Evolutionary conservation across 2,329 filamentous ascomycete genomes (phyloP).

Genomic region (Ilyonectria mors-panacis): DNA sequence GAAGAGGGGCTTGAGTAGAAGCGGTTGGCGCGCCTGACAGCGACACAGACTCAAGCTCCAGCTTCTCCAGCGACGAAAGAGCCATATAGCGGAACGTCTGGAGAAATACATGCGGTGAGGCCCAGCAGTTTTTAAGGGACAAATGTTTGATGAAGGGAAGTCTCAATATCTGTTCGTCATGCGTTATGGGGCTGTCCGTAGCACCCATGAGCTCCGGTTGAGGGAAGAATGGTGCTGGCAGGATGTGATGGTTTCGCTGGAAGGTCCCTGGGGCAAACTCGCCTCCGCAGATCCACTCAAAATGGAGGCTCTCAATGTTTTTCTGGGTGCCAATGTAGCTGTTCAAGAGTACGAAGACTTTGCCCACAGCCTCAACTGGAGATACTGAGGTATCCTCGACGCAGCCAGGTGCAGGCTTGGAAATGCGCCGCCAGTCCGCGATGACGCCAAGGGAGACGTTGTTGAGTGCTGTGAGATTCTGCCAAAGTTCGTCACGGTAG

Average conservation of each 20-base stretch:
- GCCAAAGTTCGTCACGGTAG: conserved; percentile 73
- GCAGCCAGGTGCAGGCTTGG: conserved; percentile 65
- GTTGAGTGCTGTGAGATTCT: conserved; percentile 66
- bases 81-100: conserved; percentile 66
- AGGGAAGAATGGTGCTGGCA: conserved; percentile 72
- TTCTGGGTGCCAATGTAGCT: conserved; percentile 62
- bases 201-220: conserved; percentile 49
- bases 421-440: conserved; percentile 76
- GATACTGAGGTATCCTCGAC: conserved; percentile 64
- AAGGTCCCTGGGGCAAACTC: conserved; percentile 75
- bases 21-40: conserved; percentile 64
- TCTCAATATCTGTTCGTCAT: conserved; percentile 58
- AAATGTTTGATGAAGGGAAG: conserved; percentile 72
- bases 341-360: conserved; percentile 68
- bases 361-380: conserved; percentile 65
- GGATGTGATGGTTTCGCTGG: conserved; percentile 73
- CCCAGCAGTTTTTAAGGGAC: conserved; percentile 79
- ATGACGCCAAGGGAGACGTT: conserved; percentile 73
- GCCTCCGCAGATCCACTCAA: conserved; percentile 78
- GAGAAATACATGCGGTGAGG: conserved; percentile 70
- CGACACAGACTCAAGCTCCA: conserved; percentile 76
- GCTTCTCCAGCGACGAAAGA: conserved; percentile 61
- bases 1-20: conserved; percentile 45
- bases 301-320: conserved; percentile 71
- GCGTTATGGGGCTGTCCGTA: conserved; percentile 49